Conservation (phyloP, 2,329 filamentous ascomycete genomes). For the Corinectria fuckeliana region DNA sequence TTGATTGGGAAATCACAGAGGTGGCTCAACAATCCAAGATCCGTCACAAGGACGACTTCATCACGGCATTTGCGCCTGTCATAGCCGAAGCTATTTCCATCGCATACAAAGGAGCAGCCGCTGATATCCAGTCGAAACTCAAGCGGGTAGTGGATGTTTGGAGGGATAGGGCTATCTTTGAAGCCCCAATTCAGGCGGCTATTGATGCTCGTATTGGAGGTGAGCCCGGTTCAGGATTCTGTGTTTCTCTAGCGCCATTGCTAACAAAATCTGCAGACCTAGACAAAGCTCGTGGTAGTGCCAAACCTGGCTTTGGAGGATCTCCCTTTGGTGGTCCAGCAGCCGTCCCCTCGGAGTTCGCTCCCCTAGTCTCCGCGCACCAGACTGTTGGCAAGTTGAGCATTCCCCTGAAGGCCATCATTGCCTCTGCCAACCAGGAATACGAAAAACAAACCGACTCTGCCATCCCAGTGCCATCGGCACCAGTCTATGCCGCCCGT, state of each 20-base stretch:
- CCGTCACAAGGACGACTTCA: constrained; percentile 89
- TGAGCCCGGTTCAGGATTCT: constrained; percentile 42
- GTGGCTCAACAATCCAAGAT: constrained; percentile 96
- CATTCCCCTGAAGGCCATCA: constrained; percentile 68
- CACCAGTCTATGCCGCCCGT: constrained; percentile 89
- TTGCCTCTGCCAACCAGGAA: constrained; percentile 77
- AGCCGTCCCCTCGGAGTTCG: constrained; percentile 76
- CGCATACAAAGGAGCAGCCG: constrained; percentile 89
- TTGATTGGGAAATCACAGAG: constrained; percentile 60
- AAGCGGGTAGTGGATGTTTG: constrained; percentile 93
- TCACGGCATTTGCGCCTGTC: constrained; percentile 88
- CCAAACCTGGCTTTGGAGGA: constrained; percentile 58
- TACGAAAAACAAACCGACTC: constrained; percentile 85
- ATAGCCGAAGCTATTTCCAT: constrained; percentile 87
- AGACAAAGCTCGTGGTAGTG: constrained; percentile 63
- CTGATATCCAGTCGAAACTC: constrained; percentile 87
- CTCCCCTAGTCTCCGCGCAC: constrained; percentile 76
- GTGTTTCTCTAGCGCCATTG: background rate
- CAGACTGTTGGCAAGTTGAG: constrained; percentile 76
- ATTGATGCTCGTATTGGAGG: constrained; percentile 82
- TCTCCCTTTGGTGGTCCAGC: constrained; percentile 65
- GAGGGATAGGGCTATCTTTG: constrained; percentile 87
- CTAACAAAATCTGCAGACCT: constrained; percentile 56
- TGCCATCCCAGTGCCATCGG: constrained; percentile 70
- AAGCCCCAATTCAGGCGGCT: constrained; percentile 76